Conservation (phyloP, 306 rosid species). For the Hippophae gyantsensis region DNA sequence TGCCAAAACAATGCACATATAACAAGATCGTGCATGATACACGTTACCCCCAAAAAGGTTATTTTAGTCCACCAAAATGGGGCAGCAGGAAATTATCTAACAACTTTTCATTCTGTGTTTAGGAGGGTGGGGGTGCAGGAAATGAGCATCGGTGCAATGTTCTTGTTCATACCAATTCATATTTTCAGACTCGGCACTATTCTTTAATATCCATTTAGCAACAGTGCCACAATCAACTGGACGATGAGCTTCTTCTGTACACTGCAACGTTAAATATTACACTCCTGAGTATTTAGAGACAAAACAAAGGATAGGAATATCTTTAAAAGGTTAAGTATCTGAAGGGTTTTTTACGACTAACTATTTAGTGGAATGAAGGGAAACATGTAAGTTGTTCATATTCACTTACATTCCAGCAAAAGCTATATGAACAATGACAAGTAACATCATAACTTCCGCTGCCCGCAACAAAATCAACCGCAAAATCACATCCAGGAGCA, state of each 20-base stretch:
- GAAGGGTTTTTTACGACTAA: not conserved
- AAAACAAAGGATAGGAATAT: too few species aligned
- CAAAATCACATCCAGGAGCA: slow-evolving; percentile 89
- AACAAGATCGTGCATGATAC: too few species aligned
- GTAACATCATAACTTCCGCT: slow-evolving; percentile 85
- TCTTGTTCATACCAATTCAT: slow-evolving; percentile 58
- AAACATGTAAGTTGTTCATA: not conserved
- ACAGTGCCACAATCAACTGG: slow-evolving; percentile 95
- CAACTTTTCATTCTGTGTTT: too few species aligned
- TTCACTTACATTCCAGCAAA: slow-evolving; percentile 84
- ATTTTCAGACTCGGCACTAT: slow-evolving; percentile 93
- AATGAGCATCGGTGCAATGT: not conserved
- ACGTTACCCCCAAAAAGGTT: too few species aligned
- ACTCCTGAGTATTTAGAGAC: not conserved
- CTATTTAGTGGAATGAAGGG: not conserved
- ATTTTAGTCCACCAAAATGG: too few species aligned
- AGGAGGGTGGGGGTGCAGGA: too few species aligned
- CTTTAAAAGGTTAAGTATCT: not conserved
- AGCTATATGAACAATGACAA: slow-evolving; percentile 76
- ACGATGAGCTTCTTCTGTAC: slow-evolving; percentile 97
- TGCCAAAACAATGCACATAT: too few species aligned
- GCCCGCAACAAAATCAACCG: slow-evolving; percentile 77
- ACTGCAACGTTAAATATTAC: slow-evolving; percentile 29
- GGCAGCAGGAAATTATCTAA: too few species aligned
- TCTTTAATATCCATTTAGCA: slow-evolving; percentile 88